Conservation (phyloP, 2,329 filamentous ascomycete species). For the Sarocladium oryzae region DNA sequence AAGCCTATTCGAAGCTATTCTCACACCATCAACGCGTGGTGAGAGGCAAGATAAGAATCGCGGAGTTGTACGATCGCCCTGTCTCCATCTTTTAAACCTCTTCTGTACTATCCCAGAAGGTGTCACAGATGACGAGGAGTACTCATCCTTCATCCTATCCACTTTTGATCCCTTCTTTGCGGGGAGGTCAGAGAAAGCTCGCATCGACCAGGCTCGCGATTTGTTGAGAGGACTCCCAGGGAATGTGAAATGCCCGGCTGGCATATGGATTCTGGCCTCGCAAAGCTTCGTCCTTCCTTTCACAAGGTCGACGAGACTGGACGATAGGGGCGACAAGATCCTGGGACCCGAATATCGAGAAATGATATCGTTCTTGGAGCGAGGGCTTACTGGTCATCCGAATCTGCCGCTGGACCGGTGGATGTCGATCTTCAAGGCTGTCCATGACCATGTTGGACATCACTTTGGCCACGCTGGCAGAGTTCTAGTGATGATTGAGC, state of each 20-base stretch:
- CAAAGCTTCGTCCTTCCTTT: conserved; percentile 28
- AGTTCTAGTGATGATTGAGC: conserved; percentile 63
- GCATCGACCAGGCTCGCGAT: conserved; percentile 42
- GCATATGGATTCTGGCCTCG: conserved; percentile 46
- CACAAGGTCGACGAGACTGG: conserved; percentile 15
- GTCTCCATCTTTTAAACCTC: conserved; percentile 60
- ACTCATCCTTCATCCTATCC: conserved; percentile 39
- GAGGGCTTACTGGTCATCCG: conserved; percentile 46
- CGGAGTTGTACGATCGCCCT: conserved; percentile 47
- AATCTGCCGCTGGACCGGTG: conserved; percentile 41
- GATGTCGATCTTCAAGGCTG: conserved; percentile 48
- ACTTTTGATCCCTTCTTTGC: conserved; percentile 55
- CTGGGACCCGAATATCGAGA: conserved; percentile 65
- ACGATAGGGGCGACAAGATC: conserved; percentile 31
- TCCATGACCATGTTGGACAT: conserved; percentile 49
- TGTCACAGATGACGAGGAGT: conserved; percentile 38
- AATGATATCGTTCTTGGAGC: conserved; percentile 59
- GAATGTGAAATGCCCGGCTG: conserved; percentile 38
- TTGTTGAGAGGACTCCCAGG: conserved; percentile 43
- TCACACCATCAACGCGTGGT: conserved; percentile 59
- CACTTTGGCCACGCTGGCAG: conserved; percentile 64
- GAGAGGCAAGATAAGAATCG: conserved; percentile 45
- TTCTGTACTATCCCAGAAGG: conserved; percentile 46
- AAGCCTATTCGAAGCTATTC: conserved; percentile 54
- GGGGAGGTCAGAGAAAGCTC: conserved; percentile 37